phyloP scores from a whole-genome alignment of 2,329 filamentous ascomycete species.

The Nemania diffusa region DNA sequence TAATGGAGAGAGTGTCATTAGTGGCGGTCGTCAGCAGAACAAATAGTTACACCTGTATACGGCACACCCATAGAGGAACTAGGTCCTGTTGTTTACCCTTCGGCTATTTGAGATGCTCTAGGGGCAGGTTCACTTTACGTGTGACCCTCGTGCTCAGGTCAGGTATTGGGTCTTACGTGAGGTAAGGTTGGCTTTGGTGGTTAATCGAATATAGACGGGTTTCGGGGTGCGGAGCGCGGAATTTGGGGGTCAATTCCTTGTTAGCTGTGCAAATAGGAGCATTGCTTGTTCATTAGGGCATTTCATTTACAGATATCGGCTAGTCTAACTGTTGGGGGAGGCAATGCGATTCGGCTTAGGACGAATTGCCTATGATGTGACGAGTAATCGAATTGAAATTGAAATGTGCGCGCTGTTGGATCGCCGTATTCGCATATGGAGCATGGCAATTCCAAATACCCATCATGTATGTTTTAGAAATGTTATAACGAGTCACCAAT shows the following conservation, averaged over 20 bases:
- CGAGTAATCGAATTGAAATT: background rate
- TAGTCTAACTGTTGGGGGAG: background rate
- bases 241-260: background rate
- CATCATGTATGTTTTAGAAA: slow-evolving; percentile 21
- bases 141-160: background rate
- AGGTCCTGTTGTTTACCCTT: background rate
- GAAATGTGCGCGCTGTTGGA: slow-evolving; percentile 6
- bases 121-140: slow-evolving; percentile 4
- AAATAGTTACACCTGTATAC: slow-evolving; percentile 1
- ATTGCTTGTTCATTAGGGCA: background rate
- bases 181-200: slow-evolving; percentile 1
- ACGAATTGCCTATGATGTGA: background rate
- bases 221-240: slow-evolving; percentile 22
- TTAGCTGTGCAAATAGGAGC: background rate
- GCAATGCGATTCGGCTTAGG: background rate
- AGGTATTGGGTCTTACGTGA: slow-evolving; percentile 7
- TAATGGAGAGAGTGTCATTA: slow-evolving; percentile 14
- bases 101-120: slow-evolving; percentile 6
- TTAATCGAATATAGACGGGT: slow-evolving; percentile 12
- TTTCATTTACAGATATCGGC: slow-evolving; percentile 14
- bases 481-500: slow-evolving; percentile 25
- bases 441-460: slow-evolving; percentile 36
- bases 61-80: background rate
- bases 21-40: slow-evolving; percentile 14
- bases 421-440: slow-evolving; percentile 15